Percentiles rank a stretch among this genome's conserved stretches.
Evolutionary conservation across 75 land plant species (phyloP).

Genomic region (Adiantum capillusveneris): DNA sequence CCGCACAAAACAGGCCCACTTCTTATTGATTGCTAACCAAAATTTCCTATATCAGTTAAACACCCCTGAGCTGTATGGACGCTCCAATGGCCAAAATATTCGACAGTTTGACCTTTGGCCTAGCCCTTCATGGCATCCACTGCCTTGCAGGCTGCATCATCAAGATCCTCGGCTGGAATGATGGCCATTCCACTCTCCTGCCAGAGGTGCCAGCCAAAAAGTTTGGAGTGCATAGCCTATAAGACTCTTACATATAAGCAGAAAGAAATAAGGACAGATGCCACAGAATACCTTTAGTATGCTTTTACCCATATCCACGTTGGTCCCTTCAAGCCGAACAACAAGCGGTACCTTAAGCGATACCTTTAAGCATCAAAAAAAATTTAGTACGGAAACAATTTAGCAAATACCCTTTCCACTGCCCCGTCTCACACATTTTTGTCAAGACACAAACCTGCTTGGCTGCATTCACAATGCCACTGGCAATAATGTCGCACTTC

Average conservation of each 20-base stretch:
- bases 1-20: no score
- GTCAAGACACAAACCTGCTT: constrained; percentile 48
- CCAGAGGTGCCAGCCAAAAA: neutral
- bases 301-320: constrained; percentile 94
- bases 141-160: constrained; percentile 95
- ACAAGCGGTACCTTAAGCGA: constrained; percentile 84
- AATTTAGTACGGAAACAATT: neutral
- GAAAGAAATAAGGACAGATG: no score
- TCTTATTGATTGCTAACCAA: no score
- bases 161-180: constrained; percentile 91
- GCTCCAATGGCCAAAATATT: no score
- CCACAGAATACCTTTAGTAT: constrained; percentile 98
- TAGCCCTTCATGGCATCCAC: constrained; percentile 47
- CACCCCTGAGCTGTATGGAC: no score
- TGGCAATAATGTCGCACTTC: constrained; percentile 97
- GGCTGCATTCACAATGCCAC: constrained; percentile 99
- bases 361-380: constrained; percentile 38
- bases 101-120: neutral
- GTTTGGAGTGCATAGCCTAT: neutral
- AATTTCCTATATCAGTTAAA: no score
- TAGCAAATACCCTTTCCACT: neutral
- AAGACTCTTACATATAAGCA: no score
- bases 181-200: constrained; percentile 95
- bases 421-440: neutral
- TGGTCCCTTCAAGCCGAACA: constrained; percentile 97